phyloP scores from a whole-genome alignment of 2,329 filamentous ascomycete species.

The Fusarium oligoseptatum region DNA sequence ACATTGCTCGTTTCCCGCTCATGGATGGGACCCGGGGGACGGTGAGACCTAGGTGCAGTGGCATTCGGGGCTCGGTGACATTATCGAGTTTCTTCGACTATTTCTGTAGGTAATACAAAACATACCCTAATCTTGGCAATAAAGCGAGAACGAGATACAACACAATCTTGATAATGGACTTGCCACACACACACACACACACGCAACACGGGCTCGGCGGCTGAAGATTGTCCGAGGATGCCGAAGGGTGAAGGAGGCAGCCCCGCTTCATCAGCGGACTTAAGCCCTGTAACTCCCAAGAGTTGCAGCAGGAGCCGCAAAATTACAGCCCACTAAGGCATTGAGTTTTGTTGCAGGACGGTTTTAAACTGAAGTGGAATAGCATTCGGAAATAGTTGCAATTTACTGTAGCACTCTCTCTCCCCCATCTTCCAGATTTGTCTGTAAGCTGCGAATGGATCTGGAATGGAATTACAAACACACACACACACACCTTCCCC shows the following conservation, averaged over 20 bases:
- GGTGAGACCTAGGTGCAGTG: neutral
- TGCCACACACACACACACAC: slow-evolving; percentile 21
- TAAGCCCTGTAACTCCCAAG: slow-evolving; percentile 43
- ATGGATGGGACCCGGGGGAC: neutral
- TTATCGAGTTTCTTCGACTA: neutral
- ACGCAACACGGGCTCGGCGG: slow-evolving; percentile 29
- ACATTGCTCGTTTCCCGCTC: neutral
- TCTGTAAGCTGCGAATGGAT: neutral
- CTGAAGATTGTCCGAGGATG: slow-evolving; percentile 33
- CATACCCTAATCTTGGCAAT: neutral
- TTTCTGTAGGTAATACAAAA: neutral
- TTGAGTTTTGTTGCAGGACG: neutral
- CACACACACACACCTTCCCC: neutral
- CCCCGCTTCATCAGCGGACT: slow-evolving; percentile 41
- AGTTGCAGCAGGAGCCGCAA: slow-evolving; percentile 10
- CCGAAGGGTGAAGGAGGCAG: slow-evolving; percentile 26
- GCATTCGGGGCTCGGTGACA: neutral
- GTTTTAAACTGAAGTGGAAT: neutral
- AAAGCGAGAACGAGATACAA: neutral
- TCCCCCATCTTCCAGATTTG: neutral
- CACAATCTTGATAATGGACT: slow-evolving; percentile 20
- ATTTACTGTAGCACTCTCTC: neutral
- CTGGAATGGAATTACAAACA: neutral
- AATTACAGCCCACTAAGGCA: neutral
- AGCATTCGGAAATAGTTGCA: neutral